Percentiles rank a stretch among this genome's conserved stretches.
Conservation (phyloP, 2,329 filamentous ascomycete genomes). For the Trichoderma koningiopsis region DNA sequence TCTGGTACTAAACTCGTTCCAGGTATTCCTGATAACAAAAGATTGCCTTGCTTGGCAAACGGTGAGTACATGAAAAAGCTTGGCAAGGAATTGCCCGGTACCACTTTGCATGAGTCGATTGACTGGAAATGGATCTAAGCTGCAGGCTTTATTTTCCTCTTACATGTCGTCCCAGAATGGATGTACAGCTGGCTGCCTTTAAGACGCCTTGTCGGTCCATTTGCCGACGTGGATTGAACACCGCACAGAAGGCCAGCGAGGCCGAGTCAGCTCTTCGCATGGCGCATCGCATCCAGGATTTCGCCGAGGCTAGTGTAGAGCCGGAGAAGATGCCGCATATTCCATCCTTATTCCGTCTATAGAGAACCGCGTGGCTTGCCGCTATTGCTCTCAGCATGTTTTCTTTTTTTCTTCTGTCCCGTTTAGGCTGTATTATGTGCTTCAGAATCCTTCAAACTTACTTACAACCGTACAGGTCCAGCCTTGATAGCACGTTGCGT, state of each 20-base stretch:
- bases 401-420: background rate
- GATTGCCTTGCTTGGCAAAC: background rate
- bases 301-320: background rate
- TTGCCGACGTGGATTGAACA: constrained; percentile 3
- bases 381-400: background rate
- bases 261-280: constrained; percentile 21
- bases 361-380: background rate
- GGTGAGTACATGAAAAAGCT: background rate
- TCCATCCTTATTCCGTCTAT: background rate
- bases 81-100: background rate
- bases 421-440: constrained; percentile 13
- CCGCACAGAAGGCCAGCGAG: background rate
- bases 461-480: background rate
- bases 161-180: background rate
- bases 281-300: background rate
- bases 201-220: background rate
- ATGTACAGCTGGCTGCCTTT: background rate
- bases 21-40: background rate
- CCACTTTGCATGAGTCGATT: constrained; percentile 6
- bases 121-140: background rate
- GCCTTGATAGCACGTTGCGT: background rate
- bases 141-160: background rate
- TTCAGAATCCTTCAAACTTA: background rate
- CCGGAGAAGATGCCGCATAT: background rate
- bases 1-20: background rate